Evolutionary conservation across 352 stramenopile genomes (phyloP), one percentile per base, ranked within the genome.

Genomic region (Phytophthora europaea): DNA sequence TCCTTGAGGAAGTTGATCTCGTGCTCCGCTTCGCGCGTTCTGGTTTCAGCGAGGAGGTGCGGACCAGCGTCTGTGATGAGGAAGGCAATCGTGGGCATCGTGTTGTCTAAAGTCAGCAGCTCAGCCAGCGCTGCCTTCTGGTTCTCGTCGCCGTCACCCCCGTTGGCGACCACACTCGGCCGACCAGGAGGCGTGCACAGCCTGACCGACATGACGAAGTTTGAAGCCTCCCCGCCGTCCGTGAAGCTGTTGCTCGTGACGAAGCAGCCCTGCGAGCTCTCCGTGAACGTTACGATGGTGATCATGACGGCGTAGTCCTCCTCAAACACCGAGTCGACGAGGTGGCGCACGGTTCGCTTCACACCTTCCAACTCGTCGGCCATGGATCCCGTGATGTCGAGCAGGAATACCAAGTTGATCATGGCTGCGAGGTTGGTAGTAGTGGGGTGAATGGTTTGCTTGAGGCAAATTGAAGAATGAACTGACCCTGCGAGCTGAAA

Each of bases 331-430:
- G 77, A 82, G 22, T 80, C 61, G 4, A 90, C 80, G 55, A 93
- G 75, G 36, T 82, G 78, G 6, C 72, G 63, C 57, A 91, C 82
- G 16, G 82, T 93, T 53, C 72, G 56, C 75, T 90, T 91, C 43
- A 91, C 77, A 8, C 82, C 85, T 38, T 76, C 65, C 28, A 93
- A 55, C 59, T 93, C 81, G 20, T 52, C 80, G 63, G 72, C 65
- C 85, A 93, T 93, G 54, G 85, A 93, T 63, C 85, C 85, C 7
- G 85, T 93, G 77, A 93, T 93, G 74, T 91, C 85, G 71, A 93
- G 76, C 22, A 91, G 67, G 75, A 93, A 91, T 26, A 72, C 85
- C 65, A 93, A 70, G 81, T 91, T 91, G 43, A 91, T 34, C 85
- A 93, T 93, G 28, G 33, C 61, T 56, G 40, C 31, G 26, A 23